These are phyloP conservation scores for Coemansia biformis DNA, from an alignment of 192 early-diverging fungal species.

Conservation along the genomic window DNA sequence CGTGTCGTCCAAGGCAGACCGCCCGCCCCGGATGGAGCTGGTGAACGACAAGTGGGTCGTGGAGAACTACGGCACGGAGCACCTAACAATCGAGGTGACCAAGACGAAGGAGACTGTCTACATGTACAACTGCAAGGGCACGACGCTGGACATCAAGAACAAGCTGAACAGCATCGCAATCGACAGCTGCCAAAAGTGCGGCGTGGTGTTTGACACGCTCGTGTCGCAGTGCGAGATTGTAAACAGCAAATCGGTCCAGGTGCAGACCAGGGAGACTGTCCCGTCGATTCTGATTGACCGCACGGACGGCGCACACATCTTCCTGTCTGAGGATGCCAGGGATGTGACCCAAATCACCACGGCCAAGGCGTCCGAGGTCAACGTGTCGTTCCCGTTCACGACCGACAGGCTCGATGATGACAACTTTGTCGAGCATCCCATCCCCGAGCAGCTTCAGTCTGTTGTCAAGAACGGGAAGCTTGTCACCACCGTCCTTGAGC, in stretches of 20 bases:
- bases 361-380: conserved; percentile 90
- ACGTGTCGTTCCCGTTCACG: conserved; percentile 66
- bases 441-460: conserved; percentile 92
- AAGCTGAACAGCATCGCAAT: conserved; percentile 90
- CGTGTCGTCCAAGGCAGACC: conserved; percentile 1
- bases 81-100: conserved; percentile 72
- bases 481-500: conserved; percentile 79
- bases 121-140: conserved; percentile 90
- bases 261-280: conserved; percentile 76
- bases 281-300: conserved; percentile 91
- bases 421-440: conserved; percentile 75
- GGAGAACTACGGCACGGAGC: conserved; percentile 73
- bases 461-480: conserved; percentile 77
- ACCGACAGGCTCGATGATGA: conserved; percentile 54
- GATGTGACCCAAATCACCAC: conserved; percentile 79
- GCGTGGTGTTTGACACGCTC: conserved; percentile 73
- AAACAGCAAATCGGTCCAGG: conserved; percentile 81
- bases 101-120: conserved; percentile 87
- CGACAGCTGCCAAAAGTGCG: conserved; percentile 82
- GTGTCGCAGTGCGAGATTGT: conserved; percentile 85
- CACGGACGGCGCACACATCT: conserved; percentile 88
- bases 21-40: conserved; percentile 70
- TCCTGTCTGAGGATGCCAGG: conserved; percentile 68
- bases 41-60: conserved; percentile 93
- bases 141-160: conserved; percentile 83